Conservation (phyloP, 1,139 yeast species). For the Magnusiomyces sp. region DNA sequence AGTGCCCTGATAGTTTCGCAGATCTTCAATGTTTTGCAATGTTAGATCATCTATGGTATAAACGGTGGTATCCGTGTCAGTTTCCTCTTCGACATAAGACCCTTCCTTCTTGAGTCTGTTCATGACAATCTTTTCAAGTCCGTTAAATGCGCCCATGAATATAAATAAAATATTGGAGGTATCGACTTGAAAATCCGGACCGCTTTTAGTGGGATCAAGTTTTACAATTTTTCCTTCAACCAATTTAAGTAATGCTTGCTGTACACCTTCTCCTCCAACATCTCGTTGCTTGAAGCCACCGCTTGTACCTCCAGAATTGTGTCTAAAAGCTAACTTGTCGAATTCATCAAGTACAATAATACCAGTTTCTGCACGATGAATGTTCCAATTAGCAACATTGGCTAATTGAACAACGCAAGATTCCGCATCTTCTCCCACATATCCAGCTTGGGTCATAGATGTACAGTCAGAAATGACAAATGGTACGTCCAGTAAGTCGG, state of each 20-base stretch:
- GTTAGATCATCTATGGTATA: neutral
- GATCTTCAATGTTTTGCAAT: too few species aligned
- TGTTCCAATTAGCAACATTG: constrained; percentile 41
- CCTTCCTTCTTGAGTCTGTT: constrained; percentile 22
- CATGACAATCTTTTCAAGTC: constrained; percentile 38
- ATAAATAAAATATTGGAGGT: constrained; percentile 46
- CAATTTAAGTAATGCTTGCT: constrained; percentile 44
- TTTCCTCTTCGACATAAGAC: constrained; percentile 23
- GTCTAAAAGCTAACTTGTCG: constrained; percentile 44
- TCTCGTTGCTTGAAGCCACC: constrained; percentile 48
- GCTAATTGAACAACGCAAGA: constrained; percentile 43
- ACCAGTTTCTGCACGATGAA: constrained; percentile 41
- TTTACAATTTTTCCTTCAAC: constrained; percentile 46
- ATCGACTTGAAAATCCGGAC: constrained; percentile 37
- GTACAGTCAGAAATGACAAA: constrained; percentile 49
- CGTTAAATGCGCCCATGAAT: constrained; percentile 50
- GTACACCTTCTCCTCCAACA: constrained; percentile 53
- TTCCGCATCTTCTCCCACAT: constrained; percentile 51
- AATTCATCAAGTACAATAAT: constrained; percentile 48
- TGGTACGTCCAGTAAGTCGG: constrained; percentile 42
- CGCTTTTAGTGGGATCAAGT: constrained; percentile 34
- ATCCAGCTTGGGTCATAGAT: constrained; percentile 50
- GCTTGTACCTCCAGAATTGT: constrained; percentile 37
- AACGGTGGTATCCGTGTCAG: constrained; percentile 1
- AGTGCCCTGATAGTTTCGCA: too few species aligned